phyloP scores from a whole-genome alignment of 805 yeast genomes.

The Tanozyma kutaoensis region DNA sequence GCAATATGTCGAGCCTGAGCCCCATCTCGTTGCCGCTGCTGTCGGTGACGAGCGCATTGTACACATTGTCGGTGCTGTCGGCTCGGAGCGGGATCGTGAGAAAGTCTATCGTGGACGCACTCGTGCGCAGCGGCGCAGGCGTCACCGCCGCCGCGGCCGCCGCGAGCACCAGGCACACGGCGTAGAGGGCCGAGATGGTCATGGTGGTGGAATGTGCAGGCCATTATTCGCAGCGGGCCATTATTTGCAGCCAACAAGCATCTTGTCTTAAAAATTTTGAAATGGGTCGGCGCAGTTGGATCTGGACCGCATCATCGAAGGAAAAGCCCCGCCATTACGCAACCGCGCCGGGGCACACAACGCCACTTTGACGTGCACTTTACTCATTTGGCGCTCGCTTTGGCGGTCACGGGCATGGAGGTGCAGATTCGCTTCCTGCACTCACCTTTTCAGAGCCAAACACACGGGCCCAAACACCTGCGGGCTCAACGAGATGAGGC shows the following conservation, averaged over 20 bases:
- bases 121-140: background rate
- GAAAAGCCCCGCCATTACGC: no score
- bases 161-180: background rate
- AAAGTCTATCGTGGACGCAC: background rate
- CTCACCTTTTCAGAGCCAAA: no score
- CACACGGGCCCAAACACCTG: background rate
- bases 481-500: background rate
- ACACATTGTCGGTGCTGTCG: conserved; percentile 1
- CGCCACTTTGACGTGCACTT: background rate
- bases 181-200: background rate
- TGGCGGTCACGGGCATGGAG: background rate
- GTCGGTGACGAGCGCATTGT: conserved; percentile 5
- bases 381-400: background rate
- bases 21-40: conserved; percentile 5
- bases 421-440: background rate
- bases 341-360: no score
- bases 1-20: conserved; percentile 18
- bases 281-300: background rate
- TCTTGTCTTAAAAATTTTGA: background rate
- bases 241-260: background rate
- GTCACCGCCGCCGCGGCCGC: background rate
- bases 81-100: background rate
- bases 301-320: no score
- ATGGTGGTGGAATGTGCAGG: background rate
- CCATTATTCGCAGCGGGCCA: background rate